Evolutionary conservation across 352 stramenopile species (phyloP).

Genomic region (Phytophthora podocarpi): DNA sequence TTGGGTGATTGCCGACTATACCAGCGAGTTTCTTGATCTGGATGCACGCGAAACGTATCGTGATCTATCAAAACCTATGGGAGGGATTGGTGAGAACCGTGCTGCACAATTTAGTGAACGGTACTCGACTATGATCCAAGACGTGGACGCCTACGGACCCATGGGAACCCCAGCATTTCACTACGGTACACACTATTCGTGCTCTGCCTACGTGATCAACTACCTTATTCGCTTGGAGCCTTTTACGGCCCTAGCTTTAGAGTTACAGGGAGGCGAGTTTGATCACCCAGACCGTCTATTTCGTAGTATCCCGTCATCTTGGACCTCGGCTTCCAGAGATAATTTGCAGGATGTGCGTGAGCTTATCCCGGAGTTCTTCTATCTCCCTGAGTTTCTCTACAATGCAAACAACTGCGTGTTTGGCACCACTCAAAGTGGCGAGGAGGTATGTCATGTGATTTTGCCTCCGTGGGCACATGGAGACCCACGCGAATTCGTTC

Average conservation of each 20-base stretch:
- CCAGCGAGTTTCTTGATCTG: conserved; percentile 86
- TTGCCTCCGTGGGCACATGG: conserved; percentile 95
- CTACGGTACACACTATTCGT: conserved; percentile 98
- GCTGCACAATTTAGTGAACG: conserved; percentile 87
- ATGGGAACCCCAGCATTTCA: conserved; percentile 93
- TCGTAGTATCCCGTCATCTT: conserved; percentile 93
- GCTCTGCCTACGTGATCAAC: conserved; percentile 96
- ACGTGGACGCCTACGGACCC: conserved; percentile 32
- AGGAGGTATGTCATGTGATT: conserved; percentile 92
- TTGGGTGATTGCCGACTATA: conserved; percentile 95
- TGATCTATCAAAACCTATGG: conserved; percentile 95
- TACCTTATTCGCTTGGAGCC: conserved; percentile 96
- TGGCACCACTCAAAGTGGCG: conserved; percentile 78
- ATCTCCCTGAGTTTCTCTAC: conserved; percentile 79
- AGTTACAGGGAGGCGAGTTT: conserved; percentile 82
- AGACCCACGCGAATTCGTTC: conserved; percentile 94
- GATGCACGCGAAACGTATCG: conserved; percentile 79
- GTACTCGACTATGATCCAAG: conserved; percentile 71
- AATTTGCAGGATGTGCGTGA: conserved; percentile 90
- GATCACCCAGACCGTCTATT: conserved; percentile 97
- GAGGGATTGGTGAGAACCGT: conserved; percentile 86
- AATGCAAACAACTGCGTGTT: conserved; percentile 78
- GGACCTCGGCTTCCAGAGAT: conserved; percentile 93
- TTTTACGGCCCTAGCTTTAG: conserved; percentile 71
- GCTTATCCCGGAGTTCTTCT: conserved; percentile 84